Conservation (phyloP, 306 rosid species). For the Fragaria iinumae region DNA sequence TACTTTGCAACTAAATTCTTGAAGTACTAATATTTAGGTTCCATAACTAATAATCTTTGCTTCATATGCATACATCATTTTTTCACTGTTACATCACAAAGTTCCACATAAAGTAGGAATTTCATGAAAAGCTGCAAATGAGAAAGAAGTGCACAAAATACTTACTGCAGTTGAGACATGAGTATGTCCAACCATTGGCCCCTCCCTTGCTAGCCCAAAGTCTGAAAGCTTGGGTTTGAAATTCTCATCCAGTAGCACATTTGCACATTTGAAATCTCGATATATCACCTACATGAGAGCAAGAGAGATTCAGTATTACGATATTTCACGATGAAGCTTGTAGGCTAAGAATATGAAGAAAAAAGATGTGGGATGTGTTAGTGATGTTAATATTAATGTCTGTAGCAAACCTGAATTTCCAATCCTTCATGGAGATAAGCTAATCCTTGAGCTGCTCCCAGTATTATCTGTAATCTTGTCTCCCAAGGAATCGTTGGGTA, state of each 20-base stretch:
- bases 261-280: constrained; percentile 75
- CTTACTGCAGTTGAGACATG: constrained; percentile 96
- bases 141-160: constrained; percentile 16
- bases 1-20: not conserved
- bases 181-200: constrained; percentile 64
- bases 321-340: not conserved
- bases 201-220: constrained; percentile 91
- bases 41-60: not conserved
- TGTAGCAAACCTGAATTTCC: constrained; percentile 69
- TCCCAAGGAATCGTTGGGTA: constrained; percentile 55
- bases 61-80: not conserved
- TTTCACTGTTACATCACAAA: not conserved
- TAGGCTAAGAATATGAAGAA: not conserved
- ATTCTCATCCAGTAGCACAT: constrained; percentile 67
- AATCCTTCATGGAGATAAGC: constrained; percentile 72
- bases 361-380: not conserved
- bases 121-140: constrained; percentile 8
- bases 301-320: not conserved
- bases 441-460: constrained; percentile 79
- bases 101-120: not conserved
- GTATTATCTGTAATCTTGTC: constrained; percentile 62
- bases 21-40: not conserved
- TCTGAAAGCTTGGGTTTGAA: constrained; percentile 79
- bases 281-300: constrained; percentile 55
- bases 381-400: not conserved